Evolutionary conservation across 108 stramenopile genomes (phyloP).

Genomic region (Bacterosira constricta): DNA sequence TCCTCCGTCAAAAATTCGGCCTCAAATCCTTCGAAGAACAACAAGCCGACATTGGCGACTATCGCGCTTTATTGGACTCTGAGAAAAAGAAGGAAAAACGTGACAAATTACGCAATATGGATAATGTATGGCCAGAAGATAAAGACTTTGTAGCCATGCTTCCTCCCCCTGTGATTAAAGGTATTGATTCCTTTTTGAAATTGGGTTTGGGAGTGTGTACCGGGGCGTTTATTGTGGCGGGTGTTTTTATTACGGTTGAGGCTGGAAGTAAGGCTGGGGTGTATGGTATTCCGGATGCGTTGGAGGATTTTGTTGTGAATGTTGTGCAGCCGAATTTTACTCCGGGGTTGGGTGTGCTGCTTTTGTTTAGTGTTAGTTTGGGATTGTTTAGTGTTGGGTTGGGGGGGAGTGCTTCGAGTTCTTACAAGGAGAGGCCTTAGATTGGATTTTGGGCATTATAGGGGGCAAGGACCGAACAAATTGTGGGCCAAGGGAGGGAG

Average conservation of each 20-base stretch:
- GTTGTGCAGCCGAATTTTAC: constrained; percentile 88
- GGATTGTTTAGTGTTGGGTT: constrained; percentile 79
- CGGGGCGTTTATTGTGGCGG: constrained; percentile 66
- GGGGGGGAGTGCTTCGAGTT: constrained; percentile 56
- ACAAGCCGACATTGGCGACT: constrained; percentile 44
- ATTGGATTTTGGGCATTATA: no score
- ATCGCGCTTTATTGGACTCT: not conserved
- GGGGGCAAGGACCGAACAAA: no score
- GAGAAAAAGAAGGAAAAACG: constrained; percentile 40
- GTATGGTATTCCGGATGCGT: constrained; percentile 53
- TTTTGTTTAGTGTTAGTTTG: constrained; percentile 77
- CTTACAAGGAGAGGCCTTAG: constrained; percentile 63
- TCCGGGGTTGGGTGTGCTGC: constrained; percentile 68
- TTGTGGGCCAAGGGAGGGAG: no score
- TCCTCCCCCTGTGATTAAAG: constrained; percentile 62
- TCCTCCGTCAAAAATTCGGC: constrained; percentile 76
- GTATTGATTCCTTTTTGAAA: constrained; percentile 79
- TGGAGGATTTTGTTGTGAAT: constrained; percentile 71
- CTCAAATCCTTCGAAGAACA: constrained; percentile 78
- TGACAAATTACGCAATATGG: constrained; percentile 49
- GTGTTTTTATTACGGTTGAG: constrained; percentile 75
- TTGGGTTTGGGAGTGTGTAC: constrained; percentile 63
- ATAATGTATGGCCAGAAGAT: constrained; percentile 65
- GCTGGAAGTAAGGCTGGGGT: constrained; percentile 74
- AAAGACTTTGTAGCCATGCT: constrained; percentile 70